These are phyloP conservation scores for Larix sibirica DNA, from an alignment of 83 land plant genomes.

Conservation along the genomic window DNA sequence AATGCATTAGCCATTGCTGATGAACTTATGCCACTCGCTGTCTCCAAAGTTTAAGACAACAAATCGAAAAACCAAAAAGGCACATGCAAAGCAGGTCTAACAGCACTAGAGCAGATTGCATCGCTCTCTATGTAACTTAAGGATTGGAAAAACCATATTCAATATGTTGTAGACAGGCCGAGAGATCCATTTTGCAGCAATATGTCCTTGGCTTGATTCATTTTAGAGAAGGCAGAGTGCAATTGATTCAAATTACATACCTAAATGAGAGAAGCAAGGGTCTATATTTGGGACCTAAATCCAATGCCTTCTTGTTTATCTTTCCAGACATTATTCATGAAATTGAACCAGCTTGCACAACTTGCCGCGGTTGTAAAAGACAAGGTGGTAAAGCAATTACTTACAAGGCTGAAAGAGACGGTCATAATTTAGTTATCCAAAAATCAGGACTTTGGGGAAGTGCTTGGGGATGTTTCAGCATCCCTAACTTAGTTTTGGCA, in stretches of 20 bases:
- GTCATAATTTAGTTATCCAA: conserved; percentile 77
- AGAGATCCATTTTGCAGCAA: conserved; percentile 85
- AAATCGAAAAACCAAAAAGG: conserved; percentile 29
- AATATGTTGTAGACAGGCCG: conserved; percentile 73
- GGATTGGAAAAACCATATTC: conserved; percentile 82
- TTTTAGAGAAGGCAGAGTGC: conserved; percentile 73
- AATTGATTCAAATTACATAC: conserved; percentile 69
- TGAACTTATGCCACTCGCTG: conserved; percentile 67
- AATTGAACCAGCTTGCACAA: conserved; percentile 68
- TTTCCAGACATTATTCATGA: conserved; percentile 89
- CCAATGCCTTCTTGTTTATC: conserved; percentile 77
- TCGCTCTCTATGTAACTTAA: conserved; percentile 48
- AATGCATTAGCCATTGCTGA: conserved; percentile 79
- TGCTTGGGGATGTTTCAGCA: conserved; percentile 67
- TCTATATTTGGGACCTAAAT: conserved; percentile 42
- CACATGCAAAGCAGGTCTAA: conserved; percentile 6
- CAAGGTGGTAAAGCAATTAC: conserved; percentile 64
- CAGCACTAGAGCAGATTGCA: conserved; percentile 7
- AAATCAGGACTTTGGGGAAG: conserved; percentile 89
- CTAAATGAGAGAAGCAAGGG: conserved; percentile 55
- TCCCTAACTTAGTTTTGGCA: conserved; percentile 64
- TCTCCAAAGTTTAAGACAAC: conserved; percentile 25
- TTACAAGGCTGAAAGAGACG: conserved; percentile 80
- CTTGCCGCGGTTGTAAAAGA: conserved; percentile 83
- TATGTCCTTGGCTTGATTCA: conserved; percentile 78